These are phyloP conservation scores for Suhomyces prunicola DNA, from an alignment of 805 yeast genomes.

Conservation along the genomic window DNA sequence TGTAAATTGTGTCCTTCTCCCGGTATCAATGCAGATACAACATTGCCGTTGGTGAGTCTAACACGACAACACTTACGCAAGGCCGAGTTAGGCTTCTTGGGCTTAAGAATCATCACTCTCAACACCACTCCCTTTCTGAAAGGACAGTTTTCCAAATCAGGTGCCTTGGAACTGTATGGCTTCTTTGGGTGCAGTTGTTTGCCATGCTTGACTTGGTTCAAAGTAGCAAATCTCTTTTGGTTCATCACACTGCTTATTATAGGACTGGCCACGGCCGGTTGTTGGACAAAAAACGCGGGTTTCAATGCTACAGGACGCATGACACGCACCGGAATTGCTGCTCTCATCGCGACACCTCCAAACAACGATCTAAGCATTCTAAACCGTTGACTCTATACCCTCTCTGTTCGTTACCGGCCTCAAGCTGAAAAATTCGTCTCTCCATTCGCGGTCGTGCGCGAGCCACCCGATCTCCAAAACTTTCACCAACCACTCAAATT, in stretches of 20 bases:
- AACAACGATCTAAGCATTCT: slow-evolving; percentile 20
- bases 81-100: slow-evolving; percentile 98
- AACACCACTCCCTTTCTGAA: slow-evolving; percentile 90
- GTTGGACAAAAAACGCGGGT: background rate
- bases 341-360: slow-evolving; percentile 1
- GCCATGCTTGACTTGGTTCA: slow-evolving; percentile 75
- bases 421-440: background rate
- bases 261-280: background rate
- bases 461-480: background rate
- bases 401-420: background rate
- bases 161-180: slow-evolving; percentile 59
- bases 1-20: slow-evolving; percentile 99
- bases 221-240: slow-evolving; percentile 60
- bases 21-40: slow-evolving; percentile 89
- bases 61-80: slow-evolving; percentile 97
- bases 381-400: background rate
- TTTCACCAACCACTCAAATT: slow-evolving; percentile 1
- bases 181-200: slow-evolving; percentile 47
- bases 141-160: slow-evolving; percentile 81
- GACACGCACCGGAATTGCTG: background rate
- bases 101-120: slow-evolving; percentile 91
- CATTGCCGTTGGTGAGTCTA: slow-evolving; percentile 83
- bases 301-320: background rate
- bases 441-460: background rate
- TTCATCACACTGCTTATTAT: slow-evolving; percentile 10